These are phyloP conservation scores for Pseudogymnoascus sp. DNA, from an alignment of 2,329 filamentous ascomycete species.

Conservation along the genomic window DNA sequence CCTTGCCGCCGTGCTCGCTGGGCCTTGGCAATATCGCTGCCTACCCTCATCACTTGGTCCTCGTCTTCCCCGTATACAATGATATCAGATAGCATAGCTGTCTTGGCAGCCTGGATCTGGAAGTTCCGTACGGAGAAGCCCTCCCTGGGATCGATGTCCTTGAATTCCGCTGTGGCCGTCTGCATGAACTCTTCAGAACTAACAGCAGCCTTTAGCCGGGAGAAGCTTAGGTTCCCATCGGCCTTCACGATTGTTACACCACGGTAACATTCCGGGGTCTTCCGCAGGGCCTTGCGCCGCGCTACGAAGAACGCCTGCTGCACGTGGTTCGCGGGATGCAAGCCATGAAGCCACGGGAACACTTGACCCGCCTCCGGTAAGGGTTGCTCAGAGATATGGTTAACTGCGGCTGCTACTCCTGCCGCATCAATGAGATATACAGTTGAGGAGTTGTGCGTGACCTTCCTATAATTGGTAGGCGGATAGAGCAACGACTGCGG, in stretches of 20 bases:
- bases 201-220: slow-evolving; percentile 81
- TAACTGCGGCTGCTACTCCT: slow-evolving; percentile 64
- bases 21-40: slow-evolving; percentile 63
- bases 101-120: slow-evolving; percentile 87
- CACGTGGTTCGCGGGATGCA: slow-evolving; percentile 81
- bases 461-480: slow-evolving; percentile 53
- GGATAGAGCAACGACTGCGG: slow-evolving; percentile 69
- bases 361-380: slow-evolving; percentile 78
- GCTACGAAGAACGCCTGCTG: slow-evolving; percentile 86
- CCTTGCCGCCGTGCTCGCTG: slow-evolving; percentile 51
- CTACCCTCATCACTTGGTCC: slow-evolving; percentile 54
- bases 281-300: slow-evolving; percentile 62
- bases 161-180: slow-evolving; percentile 53
- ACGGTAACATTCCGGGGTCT: slow-evolving; percentile 68
- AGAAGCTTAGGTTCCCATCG: slow-evolving; percentile 65
- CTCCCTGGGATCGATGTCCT: slow-evolving; percentile 77
- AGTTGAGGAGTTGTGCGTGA: slow-evolving; percentile 41
- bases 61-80: slow-evolving; percentile 79
- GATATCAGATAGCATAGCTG: slow-evolving; percentile 83
- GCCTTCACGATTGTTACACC: slow-evolving; percentile 83
- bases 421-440: slow-evolving; percentile 67
- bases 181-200: slow-evolving; percentile 73
- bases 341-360: slow-evolving; percentile 93
- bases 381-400: slow-evolving; percentile 70
- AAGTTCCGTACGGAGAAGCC: slow-evolving; percentile 97